Conservation (phyloP, 23 red algal species). For the Agarophyton chilense region DNA sequence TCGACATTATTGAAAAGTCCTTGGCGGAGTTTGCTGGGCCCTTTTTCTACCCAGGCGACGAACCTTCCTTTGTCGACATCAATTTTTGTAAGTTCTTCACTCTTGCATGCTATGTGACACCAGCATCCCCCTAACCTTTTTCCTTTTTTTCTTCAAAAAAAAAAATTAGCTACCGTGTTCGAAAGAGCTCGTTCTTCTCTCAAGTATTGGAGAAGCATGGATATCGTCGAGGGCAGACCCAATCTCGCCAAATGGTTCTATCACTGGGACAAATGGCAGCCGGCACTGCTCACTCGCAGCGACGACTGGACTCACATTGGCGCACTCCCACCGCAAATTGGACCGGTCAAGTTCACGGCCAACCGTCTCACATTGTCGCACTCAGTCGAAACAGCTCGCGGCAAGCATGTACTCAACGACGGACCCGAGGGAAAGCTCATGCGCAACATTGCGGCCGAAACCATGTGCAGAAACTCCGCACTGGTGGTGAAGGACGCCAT, state of each 20-base stretch:
- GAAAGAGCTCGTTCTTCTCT: slow-evolving; percentile 70
- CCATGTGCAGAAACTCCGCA: slow-evolving; percentile 63
- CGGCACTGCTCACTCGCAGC: slow-evolving; percentile 50
- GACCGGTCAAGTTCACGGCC: slow-evolving; percentile 43
- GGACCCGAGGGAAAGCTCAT: slow-evolving; percentile 1
- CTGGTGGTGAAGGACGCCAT: slow-evolving; percentile 78
- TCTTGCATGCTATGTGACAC: not conserved
- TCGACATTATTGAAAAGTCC: slow-evolving; percentile 72
- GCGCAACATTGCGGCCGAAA: slow-evolving; percentile 70
- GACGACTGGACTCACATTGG: slow-evolving; percentile 82
- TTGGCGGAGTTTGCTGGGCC: slow-evolving; percentile 54
- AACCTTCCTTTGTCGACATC: slow-evolving; percentile 72
- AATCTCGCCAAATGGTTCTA: slow-evolving; percentile 69
- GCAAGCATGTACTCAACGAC: slow-evolving; percentile 46
- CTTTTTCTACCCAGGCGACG: slow-evolving; percentile 62
- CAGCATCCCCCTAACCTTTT: not conserved
- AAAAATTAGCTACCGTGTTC: slow-evolving; percentile 67
- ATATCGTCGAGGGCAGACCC: slow-evolving; percentile 60
- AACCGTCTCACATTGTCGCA: slow-evolving; percentile 15
- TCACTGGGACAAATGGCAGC: slow-evolving; percentile 59
- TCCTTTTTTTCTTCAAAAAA: no score
- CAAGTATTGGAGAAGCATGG: slow-evolving; percentile 78
- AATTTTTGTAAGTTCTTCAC: slow-evolving; percentile 44
- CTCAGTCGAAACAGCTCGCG: slow-evolving; percentile 43
- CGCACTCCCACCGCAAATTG: slow-evolving; percentile 89